Evolutionary conservation across 2,329 filamentous ascomycete genomes (phyloP).

Genomic region (Sphaerulina vaccinii): DNA sequence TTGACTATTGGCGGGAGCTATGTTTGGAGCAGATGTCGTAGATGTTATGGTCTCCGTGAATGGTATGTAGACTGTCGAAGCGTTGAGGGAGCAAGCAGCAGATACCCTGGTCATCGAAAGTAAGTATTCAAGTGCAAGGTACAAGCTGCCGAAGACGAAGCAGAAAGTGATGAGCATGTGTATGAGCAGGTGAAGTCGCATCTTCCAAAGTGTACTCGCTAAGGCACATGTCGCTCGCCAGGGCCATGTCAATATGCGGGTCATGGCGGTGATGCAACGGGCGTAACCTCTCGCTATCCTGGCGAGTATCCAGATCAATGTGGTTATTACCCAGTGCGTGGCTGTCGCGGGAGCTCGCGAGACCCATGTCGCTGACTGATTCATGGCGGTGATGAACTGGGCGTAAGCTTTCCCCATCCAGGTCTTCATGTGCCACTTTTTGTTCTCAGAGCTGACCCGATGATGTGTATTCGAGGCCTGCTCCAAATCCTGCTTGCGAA

Average conservation of each 20-base stretch:
- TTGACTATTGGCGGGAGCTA: slow-evolving; percentile 1
- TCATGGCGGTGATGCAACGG: no score
- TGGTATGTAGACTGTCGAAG: slow-evolving; percentile 32
- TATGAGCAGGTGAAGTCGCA: background rate
- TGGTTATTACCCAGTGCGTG: no score
- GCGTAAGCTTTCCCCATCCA: no score
- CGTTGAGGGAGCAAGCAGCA: slow-evolving; percentile 27
- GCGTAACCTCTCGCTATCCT: no score
- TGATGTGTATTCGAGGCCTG: background rate
- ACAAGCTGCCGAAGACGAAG: slow-evolving; percentile 29
- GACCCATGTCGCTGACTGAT: no score
- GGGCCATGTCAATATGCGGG: slow-evolving; percentile 12
- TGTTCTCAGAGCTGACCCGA: background rate
- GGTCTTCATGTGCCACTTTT: background rate
- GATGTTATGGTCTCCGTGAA: slow-evolving; percentile 28
- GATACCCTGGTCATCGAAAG: slow-evolving; percentile 31
- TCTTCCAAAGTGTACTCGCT: no score
- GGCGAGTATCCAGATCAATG: no score
- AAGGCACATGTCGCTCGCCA: no score
- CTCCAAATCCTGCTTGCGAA: background rate
- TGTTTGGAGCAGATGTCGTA: slow-evolving; percentile 10
- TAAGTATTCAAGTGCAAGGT: slow-evolving; percentile 32
- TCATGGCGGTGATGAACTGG: no score
- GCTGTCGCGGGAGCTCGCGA: no score
- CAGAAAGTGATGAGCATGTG: slow-evolving; percentile 20